A percentile compares a stretch with the other conserved stretches of the same genome.
These are phyloP conservation scores for Abelmoschus esculentus DNA, from an alignment of 345 rosid species.

Conservation along the genomic window DNA sequence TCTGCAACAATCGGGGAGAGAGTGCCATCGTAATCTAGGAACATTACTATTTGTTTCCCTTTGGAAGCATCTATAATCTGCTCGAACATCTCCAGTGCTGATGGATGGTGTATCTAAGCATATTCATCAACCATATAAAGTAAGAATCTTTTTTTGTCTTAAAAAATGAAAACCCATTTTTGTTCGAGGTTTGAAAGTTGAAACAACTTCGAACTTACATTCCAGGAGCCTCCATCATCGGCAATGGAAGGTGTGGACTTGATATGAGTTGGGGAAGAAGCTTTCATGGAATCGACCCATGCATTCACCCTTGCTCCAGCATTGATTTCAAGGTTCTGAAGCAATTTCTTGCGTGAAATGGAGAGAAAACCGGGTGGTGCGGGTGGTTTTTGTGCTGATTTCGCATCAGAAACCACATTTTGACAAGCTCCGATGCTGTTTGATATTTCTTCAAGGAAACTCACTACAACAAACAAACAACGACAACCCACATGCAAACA, in stretches of 20 bases:
- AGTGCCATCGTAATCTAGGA: constrained; percentile 89
- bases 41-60: constrained; percentile 90
- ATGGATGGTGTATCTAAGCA: constrained; percentile 39
- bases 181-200: neutral
- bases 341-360: constrained; percentile 32
- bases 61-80: constrained; percentile 25
- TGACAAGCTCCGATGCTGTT: constrained; percentile 33
- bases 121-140: neutral
- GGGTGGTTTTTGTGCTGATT: constrained; percentile 46
- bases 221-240: constrained; percentile 46
- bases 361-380: constrained; percentile 38
- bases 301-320: constrained; percentile 51
- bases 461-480: neutral
- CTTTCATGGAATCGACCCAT: constrained; percentile 17
- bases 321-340: constrained; percentile 52
- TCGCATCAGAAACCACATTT: constrained; percentile 51
- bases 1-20: constrained; percentile 91
- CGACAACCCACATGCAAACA: neutral
- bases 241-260: constrained; percentile 37
- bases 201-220: constrained; percentile 27
- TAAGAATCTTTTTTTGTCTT: neutral
- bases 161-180: neutral
- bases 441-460: constrained; percentile 22
- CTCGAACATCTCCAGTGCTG: constrained; percentile 66
- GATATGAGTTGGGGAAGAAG: constrained; percentile 11